Evolutionary conservation across 805 yeast genomes (phyloP), one percentile per base, ranked within the genome.

Genomic region (Pichia insulana): DNA sequence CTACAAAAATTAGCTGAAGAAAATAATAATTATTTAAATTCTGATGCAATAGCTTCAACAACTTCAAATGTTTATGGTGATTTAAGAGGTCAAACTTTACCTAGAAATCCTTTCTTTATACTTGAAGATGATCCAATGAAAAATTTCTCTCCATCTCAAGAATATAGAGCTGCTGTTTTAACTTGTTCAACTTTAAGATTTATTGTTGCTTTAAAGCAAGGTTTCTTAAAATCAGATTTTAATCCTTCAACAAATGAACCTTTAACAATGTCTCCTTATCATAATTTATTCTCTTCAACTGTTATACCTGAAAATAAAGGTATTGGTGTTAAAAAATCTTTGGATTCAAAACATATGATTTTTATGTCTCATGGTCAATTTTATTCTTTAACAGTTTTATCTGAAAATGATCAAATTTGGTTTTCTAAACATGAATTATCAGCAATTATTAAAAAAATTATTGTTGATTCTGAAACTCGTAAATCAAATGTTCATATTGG

Each of bases 31-130:
- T 83, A 83, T 58, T 59, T 83, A 41, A 79, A 78, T 50, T 69
- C 69, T 27, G 67, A 55, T 20, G 68, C 65, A 1, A 62, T 64
- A 16, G 55, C 71, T 10, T 67, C 75, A 34, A 70, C 73, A 8
- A 70, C 78, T 30, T 75, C 83, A 0, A 78, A 78, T 11, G 73
- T 76, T 30, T 77, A 77, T 51, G 81, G 82, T 15, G 82, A 76
- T 42, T 63, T 77, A 25, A 67, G 78, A 39, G 83, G 83, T 17
- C 82, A 78, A 48, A 74, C 80, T 1, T 63, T 83, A 34, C 94
- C 94, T 5, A 66, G 90, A 47, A 83, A 83, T 56, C 94, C 94
- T 1, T 83, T 80, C 53, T 68, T 83, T 49, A 73, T 83, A 10
- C 59, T 83, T 15, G 87, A 82, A 49, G 82, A 82, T 54, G 94